Percentiles rank a stretch among this genome's conserved stretches.
These are phyloP conservation scores for Penicillium sp. DNA, from an alignment of 2,329 filamentous ascomycete species.

Conservation along the genomic window DNA sequence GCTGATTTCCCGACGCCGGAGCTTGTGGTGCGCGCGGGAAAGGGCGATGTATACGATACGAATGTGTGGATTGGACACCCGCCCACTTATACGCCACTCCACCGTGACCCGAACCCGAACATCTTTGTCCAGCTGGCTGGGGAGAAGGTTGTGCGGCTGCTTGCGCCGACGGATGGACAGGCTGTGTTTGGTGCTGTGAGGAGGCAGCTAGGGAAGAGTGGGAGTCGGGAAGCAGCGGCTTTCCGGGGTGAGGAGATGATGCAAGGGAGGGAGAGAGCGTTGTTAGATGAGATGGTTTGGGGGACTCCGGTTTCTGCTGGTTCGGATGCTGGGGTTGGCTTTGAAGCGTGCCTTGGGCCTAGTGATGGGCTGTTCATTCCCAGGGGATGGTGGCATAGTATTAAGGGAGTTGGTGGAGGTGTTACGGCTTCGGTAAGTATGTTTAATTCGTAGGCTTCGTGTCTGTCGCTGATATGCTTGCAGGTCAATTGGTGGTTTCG, in stretches of 20 bases:
- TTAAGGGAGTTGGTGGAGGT: slow-evolving; percentile 54
- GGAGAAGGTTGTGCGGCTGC: slow-evolving; percentile 62
- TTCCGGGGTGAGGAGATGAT: slow-evolving; percentile 86
- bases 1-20: slow-evolving; percentile 60
- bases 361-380: slow-evolving; percentile 73
- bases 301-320: slow-evolving; percentile 24
- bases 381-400: slow-evolving; percentile 78
- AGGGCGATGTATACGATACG: slow-evolving; percentile 75
- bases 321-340: slow-evolving; percentile 22
- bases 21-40: slow-evolving; percentile 55
- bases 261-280: slow-evolving; percentile 61
- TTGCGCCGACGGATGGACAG: slow-evolving; percentile 56
- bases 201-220: slow-evolving; percentile 29
- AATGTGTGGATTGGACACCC: slow-evolving; percentile 82
- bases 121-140: slow-evolving; percentile 75
- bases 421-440: slow-evolving; percentile 51
- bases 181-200: slow-evolving; percentile 53
- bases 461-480: slow-evolving; percentile 9
- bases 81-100: slow-evolving; percentile 80
- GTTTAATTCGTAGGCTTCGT: not conserved
- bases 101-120: slow-evolving; percentile 90
- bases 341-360: slow-evolving; percentile 50
- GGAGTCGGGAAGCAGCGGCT: slow-evolving; percentile 32
- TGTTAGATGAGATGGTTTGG: slow-evolving; percentile 66
- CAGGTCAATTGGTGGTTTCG: slow-evolving; percentile 74